Conservation (phyloP, 495 filamentous ascomycete species). For the Sabuloglossum arenarium region DNA sequence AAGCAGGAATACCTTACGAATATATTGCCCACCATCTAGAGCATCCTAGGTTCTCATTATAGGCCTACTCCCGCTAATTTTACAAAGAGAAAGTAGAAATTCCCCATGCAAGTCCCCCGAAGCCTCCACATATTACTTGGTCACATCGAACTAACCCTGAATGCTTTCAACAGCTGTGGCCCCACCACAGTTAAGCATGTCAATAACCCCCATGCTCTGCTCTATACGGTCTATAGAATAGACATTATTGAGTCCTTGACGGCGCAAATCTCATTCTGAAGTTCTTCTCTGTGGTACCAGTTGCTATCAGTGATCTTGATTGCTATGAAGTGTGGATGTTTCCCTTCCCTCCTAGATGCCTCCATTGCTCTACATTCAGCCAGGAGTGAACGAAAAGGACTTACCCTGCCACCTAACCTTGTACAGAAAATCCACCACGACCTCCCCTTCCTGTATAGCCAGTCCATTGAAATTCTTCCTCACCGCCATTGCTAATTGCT, state of each 20-base stretch:
- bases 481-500: constrained; percentile 61
- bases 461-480: constrained; percentile 80
- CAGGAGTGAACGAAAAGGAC: not conserved
- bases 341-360: not conserved
- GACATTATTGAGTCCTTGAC: not conserved
- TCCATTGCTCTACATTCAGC: not conserved
- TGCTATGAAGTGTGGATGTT: not conserved
- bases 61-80: no score
- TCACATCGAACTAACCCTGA: not conserved
- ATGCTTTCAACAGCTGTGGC: not conserved
- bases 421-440: constrained; percentile 73
- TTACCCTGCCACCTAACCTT: constrained; percentile 45
- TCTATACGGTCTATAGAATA: not conserved
- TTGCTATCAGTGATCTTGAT: not conserved
- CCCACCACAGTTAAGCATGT: not conserved
- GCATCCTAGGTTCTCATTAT: no score
- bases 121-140: no score
- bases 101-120: no score
- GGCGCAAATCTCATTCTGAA: constrained; percentile 26
- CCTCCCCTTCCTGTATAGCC: constrained; percentile 69
- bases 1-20: no score
- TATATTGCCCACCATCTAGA: no score
- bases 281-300: constrained; percentile 18
- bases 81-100: no score
- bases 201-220: not conserved